Conservation (phyloP, 148 eudicot species). For the Vaccinium myrtillus region DNA sequence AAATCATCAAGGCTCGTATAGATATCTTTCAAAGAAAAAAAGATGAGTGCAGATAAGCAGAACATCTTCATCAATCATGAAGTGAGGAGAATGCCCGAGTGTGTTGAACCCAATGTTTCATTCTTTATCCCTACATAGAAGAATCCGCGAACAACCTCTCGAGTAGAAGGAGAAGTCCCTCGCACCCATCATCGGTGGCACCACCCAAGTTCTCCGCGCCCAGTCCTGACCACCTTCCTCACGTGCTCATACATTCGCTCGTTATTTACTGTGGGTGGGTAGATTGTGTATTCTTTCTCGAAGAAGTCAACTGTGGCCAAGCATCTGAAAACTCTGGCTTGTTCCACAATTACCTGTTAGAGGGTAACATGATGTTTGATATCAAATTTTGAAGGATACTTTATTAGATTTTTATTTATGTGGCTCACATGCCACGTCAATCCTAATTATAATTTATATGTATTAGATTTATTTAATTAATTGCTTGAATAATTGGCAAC, state of each 20-base stretch:
- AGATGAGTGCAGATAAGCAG: conserved; percentile 77
- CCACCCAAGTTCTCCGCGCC: conserved; percentile 46
- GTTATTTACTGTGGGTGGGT: conserved; percentile 73
- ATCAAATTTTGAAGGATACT: neutral
- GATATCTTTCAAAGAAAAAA: conserved; percentile 80
- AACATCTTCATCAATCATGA: conserved; percentile 66
- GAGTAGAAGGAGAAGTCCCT: conserved; percentile 88
- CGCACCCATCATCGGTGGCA: conserved; percentile 65
- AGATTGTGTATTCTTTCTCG: conserved; percentile 47
- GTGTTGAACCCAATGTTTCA: conserved; percentile 56
- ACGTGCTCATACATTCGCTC: conserved; percentile 60
- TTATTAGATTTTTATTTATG: too few species aligned
- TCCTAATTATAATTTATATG: too few species aligned
- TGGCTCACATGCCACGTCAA: too few species aligned
- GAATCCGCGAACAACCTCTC: conserved; percentile 55
- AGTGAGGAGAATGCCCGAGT: conserved; percentile 73
- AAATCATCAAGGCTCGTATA: conserved; percentile 34
- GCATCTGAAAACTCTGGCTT: conserved; percentile 64
- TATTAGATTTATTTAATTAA: too few species aligned
- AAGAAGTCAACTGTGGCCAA: conserved; percentile 62
- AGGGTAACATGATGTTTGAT: neutral
- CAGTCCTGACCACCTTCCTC: conserved; percentile 46
- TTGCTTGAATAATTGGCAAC: too few species aligned
- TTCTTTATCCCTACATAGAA: conserved; percentile 64
- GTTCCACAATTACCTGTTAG: conserved; percentile 62